Conservation (phyloP, 2,329 filamentous ascomycete species). For the Xenoacremonium recifei region DNA sequence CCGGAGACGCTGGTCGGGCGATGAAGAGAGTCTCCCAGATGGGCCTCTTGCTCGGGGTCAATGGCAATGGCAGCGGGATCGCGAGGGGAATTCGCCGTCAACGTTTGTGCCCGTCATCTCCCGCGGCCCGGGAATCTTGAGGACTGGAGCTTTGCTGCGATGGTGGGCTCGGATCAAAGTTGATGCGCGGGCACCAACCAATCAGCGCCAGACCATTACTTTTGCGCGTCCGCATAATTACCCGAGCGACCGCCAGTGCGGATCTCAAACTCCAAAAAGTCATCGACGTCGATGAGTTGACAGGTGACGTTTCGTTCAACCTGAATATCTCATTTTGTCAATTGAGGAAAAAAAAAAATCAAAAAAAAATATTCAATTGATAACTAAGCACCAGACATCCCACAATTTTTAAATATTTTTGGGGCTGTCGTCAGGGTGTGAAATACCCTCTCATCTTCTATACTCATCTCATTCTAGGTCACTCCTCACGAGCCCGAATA, state of each 20-base stretch:
- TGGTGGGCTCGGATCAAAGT: conserved; percentile 32
- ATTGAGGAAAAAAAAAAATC: too few relatives aligned
- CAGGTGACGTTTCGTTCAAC: too few relatives aligned
- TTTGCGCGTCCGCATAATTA: conserved; percentile 12
- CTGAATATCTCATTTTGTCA: too few relatives aligned
- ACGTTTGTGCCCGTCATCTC: conserved; percentile 32
- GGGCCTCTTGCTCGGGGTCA: conserved; percentile 36
- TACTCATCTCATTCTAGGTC: conserved; percentile 22
- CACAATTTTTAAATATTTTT: too few relatives aligned
- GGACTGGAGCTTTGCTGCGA: conserved; percentile 31
- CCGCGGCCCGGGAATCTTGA: conserved; percentile 24
- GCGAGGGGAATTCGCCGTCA: conserved; percentile 31
- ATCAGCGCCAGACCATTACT: conserved; percentile 29
- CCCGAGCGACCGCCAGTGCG: not conserved
- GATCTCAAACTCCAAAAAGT: too few relatives aligned
- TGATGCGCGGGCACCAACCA: conserved; percentile 29
- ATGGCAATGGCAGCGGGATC: conserved; percentile 32
- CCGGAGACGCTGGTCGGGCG: conserved; percentile 25
- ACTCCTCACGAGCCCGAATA: conserved; percentile 39
- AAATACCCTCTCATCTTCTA: too few relatives aligned
- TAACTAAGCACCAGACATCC: too few relatives aligned
- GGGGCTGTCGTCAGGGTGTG: too few relatives aligned
- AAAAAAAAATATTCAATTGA: too few relatives aligned
- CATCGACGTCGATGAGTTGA: not conserved
- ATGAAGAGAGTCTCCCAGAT: conserved; percentile 28